These are phyloP conservation scores for Fusarium secorum DNA, from an alignment of 2,329 filamentous ascomycete species.

Conservation along the genomic window DNA sequence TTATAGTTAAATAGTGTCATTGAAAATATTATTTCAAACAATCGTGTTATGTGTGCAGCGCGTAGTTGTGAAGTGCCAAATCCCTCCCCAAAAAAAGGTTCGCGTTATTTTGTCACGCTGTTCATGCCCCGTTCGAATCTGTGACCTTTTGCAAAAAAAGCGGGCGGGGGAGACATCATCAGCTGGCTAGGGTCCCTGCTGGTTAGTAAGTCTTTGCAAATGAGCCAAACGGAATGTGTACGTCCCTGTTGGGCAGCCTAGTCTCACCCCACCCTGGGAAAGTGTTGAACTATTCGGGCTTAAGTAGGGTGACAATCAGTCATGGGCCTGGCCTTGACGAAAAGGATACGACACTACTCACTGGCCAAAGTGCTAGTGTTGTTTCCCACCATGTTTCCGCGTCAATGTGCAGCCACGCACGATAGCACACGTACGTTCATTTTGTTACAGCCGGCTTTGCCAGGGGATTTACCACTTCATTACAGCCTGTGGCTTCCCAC, in stretches of 20 bases:
- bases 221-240: background rate
- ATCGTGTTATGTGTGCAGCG: background rate
- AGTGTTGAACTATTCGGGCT: background rate
- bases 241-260: background rate
- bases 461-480: background rate
- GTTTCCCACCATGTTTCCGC: background rate
- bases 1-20: background rate
- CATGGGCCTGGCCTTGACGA: background rate
- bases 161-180: background rate
- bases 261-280: background rate
- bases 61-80: background rate
- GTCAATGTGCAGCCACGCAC: background rate
- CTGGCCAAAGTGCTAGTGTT: background rate
- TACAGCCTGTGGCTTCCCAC: background rate
- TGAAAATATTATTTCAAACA: background rate
- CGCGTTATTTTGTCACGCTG: background rate
- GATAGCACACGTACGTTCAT: too few species aligned
- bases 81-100: background rate
- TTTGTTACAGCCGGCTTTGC: fast-evolving
- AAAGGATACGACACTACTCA: background rate
- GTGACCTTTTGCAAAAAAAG: background rate
- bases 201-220: background rate
- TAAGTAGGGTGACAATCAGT: background rate
- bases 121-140: background rate
- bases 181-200: background rate